Conservation (phyloP, 116 monocot species). For the Iris pallida region DNA sequence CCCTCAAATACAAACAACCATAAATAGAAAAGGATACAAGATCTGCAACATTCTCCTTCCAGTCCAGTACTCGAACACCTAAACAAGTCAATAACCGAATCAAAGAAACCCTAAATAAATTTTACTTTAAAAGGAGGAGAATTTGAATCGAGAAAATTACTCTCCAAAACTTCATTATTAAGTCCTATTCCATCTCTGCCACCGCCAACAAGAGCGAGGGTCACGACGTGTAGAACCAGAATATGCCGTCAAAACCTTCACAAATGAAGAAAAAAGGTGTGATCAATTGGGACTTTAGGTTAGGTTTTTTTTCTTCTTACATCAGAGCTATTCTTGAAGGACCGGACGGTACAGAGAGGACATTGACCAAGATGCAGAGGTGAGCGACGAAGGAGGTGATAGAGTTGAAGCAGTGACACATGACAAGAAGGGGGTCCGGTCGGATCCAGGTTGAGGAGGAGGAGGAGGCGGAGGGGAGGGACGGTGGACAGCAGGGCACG, state of each 20-base stretch:
- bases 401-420: conserved; percentile 76
- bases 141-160: conserved; percentile 21
- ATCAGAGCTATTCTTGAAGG: conserved; percentile 53
- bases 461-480: conserved; percentile 2
- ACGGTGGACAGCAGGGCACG: conserved; percentile 16
- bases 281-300: neutral
- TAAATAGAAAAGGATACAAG: conserved; percentile 53
- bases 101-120: neutral
- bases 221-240: conserved; percentile 81
- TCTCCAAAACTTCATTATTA: conserved; percentile 67
- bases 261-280: conserved; percentile 7
- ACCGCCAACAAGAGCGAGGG: conserved; percentile 67
- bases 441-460: conserved; percentile 7
- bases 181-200: conserved; percentile 80
- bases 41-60: conserved; percentile 94
- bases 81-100: neutral
- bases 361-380: conserved; percentile 82
- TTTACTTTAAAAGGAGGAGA: neutral
- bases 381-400: conserved; percentile 54
- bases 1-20: neutral
- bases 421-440: conserved; percentile 62
- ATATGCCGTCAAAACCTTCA: conserved; percentile 80
- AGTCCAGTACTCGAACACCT: conserved; percentile 88
- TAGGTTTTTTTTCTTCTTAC: conserved; percentile 18
- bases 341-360: conserved; percentile 62